These are phyloP conservation scores for Penicillium palitans DNA, from an alignment of 2,329 filamentous ascomycete genomes.

Conservation along the genomic window DNA sequence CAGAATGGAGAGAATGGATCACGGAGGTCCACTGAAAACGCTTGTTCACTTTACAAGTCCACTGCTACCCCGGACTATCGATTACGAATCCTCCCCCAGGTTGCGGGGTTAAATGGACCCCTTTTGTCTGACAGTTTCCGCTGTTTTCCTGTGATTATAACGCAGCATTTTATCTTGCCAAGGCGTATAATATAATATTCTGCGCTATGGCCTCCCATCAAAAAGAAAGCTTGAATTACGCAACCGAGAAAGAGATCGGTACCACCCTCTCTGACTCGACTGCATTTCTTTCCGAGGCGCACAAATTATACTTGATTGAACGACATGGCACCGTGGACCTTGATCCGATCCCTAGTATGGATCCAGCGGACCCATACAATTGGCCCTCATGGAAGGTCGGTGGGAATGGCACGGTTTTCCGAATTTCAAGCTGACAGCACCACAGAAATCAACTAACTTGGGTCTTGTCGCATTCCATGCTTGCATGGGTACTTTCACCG, in stretches of 20 bases:
- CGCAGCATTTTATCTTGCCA: background rate
- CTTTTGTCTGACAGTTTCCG: background rate
- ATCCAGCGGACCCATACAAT: conserved; percentile 56
- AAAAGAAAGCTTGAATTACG: background rate
- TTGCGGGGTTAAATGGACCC: background rate
- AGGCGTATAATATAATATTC: background rate
- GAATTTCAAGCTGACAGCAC: conserved; percentile 3
- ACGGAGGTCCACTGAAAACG: background rate
- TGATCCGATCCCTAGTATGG: conserved; percentile 53
- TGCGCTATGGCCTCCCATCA: background rate
- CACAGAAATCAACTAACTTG: conserved; percentile 54
- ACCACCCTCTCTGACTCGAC: background rate
- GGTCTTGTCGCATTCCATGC: conserved; percentile 58
- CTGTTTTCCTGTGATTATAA: background rate
- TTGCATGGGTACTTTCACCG: conserved; percentile 58
- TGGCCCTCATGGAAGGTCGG: conserved; percentile 54
- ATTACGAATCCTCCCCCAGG: background rate
- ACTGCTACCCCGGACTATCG: background rate
- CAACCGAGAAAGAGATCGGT: background rate
- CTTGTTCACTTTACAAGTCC: background rate
- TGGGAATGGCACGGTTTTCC: background rate
- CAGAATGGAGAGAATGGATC: background rate
- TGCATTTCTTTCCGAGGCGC: background rate
- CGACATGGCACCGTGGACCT: conserved; percentile 56
- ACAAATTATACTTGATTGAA: conserved; percentile 12